Percentiles rank a stretch among this genome's conserved stretches.
These are phyloP conservation scores for Xylaria telfairii DNA, from an alignment of 495 filamentous ascomycete genomes.

Conservation along the genomic window DNA sequence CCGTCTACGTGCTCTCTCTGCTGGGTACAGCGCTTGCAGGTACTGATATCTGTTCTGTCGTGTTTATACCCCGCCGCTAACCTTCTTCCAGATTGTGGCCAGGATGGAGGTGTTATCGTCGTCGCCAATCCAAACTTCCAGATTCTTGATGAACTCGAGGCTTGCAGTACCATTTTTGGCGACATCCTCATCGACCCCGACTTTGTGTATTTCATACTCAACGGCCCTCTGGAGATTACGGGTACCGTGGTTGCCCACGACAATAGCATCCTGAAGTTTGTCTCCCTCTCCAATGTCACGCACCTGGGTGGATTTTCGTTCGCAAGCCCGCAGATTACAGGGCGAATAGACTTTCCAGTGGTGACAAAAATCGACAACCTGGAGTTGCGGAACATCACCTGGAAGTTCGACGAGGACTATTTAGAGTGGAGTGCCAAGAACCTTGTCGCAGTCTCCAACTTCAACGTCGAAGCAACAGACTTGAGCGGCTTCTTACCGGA, in stretches of 20 bases:
- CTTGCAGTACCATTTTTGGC: slow-evolving; percentile 9
- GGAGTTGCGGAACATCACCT: slow-evolving; percentile 7
- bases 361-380: slow-evolving; percentile 1
- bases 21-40: neutral
- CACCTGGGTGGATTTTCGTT: slow-evolving; percentile 16
- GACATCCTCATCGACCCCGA: slow-evolving; percentile 15
- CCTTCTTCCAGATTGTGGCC: slow-evolving; percentile 6
- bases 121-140: slow-evolving; percentile 8
- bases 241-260: slow-evolving; percentile 17
- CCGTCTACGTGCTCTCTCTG: slow-evolving; percentile 3
- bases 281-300: neutral
- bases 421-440: slow-evolving; percentile 6
- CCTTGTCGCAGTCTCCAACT: neutral
- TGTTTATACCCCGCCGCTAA: neutral
- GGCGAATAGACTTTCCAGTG: neutral
- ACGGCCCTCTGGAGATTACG: slow-evolving; percentile 12
- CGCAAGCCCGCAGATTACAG: neutral
- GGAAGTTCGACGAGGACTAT: neutral
- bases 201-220: slow-evolving; percentile 10
- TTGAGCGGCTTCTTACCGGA: slow-evolving; percentile 14
- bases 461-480: slow-evolving; percentile 10
- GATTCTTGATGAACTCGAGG: slow-evolving; percentile 16
- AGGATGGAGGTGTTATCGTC: slow-evolving; percentile 2
- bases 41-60: neutral
- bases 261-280: slow-evolving; percentile 1